Percentiles rank a stretch among this genome's conserved stretches.
phyloP scores from a whole-genome alignment of 768 basidiomycete genomes.

The Termitomyces sp. region DNA sequence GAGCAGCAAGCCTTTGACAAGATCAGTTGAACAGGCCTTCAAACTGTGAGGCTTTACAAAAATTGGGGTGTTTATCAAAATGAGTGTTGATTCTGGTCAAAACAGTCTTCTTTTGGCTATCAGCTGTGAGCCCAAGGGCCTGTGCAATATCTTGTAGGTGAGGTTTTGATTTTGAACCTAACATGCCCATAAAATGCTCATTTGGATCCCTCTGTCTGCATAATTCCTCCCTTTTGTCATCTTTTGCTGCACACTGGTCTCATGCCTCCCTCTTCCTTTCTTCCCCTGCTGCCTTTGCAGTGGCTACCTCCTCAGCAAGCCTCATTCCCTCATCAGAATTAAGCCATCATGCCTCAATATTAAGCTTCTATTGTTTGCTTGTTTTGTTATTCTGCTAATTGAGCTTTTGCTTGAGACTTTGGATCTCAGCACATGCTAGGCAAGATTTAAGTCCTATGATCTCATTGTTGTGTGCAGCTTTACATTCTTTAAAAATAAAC shows the following conservation, averaged over 20 bases:
- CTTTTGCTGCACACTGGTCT: not conserved
- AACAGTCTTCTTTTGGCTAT: not conserved
- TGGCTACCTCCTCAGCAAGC: not conserved
- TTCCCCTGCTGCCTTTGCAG: not conserved
- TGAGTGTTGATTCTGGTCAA: not conserved
- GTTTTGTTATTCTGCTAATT: too few relatives aligned
- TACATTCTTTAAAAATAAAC: too few relatives aligned
- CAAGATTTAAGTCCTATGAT: too few relatives aligned
- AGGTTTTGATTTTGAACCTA: not conserved
- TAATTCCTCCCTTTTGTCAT: not conserved
- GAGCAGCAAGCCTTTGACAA: not conserved
- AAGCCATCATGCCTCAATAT: too few relatives aligned
- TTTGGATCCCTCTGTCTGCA: too few relatives aligned
- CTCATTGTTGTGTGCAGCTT: too few relatives aligned
- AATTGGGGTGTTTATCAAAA: not conserved
- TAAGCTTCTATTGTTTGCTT: too few relatives aligned
- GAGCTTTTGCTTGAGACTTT: too few relatives aligned
- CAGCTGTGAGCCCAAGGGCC: not conserved
- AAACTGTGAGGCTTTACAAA: not conserved
- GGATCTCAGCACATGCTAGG: too few relatives aligned
- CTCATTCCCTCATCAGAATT: too few relatives aligned
- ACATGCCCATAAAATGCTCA: not conserved
- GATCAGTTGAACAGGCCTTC: not conserved
- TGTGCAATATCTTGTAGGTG: not conserved
- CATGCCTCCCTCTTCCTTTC: not conserved